Evolutionary conservation across 2,329 filamentous ascomycete species (phyloP).

Genomic region (Penicillium sp.): DNA sequence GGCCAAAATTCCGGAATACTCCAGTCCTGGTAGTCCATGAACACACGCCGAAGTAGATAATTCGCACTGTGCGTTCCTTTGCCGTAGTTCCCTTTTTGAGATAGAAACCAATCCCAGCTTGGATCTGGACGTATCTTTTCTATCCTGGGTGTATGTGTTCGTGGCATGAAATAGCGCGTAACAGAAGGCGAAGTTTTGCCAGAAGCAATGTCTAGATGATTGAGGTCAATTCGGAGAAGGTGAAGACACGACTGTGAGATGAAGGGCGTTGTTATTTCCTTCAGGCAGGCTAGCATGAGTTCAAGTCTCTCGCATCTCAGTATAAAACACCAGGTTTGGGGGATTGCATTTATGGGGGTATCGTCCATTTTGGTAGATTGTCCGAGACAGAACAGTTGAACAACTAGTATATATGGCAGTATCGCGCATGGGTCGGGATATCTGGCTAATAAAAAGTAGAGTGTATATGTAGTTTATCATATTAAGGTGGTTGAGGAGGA

Average conservation of each 20-base stretch:
- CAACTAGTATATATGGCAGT: not conserved
- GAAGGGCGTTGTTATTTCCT: not conserved
- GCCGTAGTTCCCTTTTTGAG: not conserved
- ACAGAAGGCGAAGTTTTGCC: not conserved
- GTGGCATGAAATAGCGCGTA: not conserved
- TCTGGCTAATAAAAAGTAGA: not conserved
- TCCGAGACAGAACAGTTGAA: not conserved
- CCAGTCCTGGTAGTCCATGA: not conserved
- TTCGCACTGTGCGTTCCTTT: not conserved
- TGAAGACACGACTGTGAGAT: not conserved
- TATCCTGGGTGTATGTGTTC: not conserved
- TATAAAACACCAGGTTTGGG: not conserved
- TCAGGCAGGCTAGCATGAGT: not conserved
- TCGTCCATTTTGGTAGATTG: not conserved
- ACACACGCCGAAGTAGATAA: not conserved
- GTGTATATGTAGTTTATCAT: not conserved
- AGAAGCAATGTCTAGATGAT: not conserved
- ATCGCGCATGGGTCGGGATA: not conserved
- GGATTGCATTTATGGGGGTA: not conserved
- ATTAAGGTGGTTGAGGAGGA: not conserved
- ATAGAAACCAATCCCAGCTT: constrained; percentile 1
- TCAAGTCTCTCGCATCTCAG: not conserved
- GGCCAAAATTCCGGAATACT: not conserved
- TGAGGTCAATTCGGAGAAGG: not conserved
- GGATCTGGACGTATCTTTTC: not conserved